phyloP scores from a whole-genome alignment of 2,329 filamentous ascomycete species.

The Talaromyces piceae region DNA sequence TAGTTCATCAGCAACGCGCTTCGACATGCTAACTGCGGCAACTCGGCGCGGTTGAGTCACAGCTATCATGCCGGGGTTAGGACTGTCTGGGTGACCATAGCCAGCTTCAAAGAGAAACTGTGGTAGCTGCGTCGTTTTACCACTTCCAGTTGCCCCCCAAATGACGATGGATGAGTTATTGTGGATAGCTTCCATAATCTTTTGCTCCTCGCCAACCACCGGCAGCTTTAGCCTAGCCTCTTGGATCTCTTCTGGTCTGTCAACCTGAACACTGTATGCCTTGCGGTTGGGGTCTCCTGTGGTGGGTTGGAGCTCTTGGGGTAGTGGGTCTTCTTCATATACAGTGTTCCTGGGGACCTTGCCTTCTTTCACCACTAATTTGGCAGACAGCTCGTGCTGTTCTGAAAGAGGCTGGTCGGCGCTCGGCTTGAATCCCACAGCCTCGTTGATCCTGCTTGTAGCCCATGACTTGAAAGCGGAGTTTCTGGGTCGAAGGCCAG shows the following conservation, averaged over 20 bases:
- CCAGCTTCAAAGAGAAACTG: slow-evolving; percentile 94
- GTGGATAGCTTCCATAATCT: slow-evolving; percentile 95
- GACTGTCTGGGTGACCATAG: slow-evolving; percentile 69
- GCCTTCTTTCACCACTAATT: slow-evolving; percentile 22
- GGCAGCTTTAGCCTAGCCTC: slow-evolving; percentile 71
- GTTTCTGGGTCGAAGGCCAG: slow-evolving; percentile 28
- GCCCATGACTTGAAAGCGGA: slow-evolving; percentile 94
- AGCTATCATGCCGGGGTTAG: slow-evolving; percentile 85
- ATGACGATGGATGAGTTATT: slow-evolving; percentile 85
- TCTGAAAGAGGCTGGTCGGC: slow-evolving; percentile 24
- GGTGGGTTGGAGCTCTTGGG: slow-evolving; percentile 31
- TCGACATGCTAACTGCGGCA: slow-evolving; percentile 93
- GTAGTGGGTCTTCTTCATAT: slow-evolving; percentile 33
- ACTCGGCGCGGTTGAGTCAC: slow-evolving; percentile 92
- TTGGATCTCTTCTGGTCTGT: slow-evolving; percentile 66
- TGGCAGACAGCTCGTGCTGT: slow-evolving; percentile 16
- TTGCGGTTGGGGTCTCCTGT: slow-evolving; percentile 52
- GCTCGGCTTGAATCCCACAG: slow-evolving; percentile 60
- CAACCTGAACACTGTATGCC: slow-evolving; percentile 66
- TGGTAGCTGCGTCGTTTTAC: slow-evolving; percentile 95
- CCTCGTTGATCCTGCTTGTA: slow-evolving; percentile 73
- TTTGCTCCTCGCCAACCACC: slow-evolving; percentile 90
- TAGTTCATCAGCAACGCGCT: slow-evolving; percentile 79
- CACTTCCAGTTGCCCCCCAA: slow-evolving; percentile 90
- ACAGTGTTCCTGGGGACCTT: slow-evolving; percentile 30